Evolutionary conservation across 2,329 filamentous ascomycete species (phyloP).

Genomic region (Dactylellina leptospora): DNA sequence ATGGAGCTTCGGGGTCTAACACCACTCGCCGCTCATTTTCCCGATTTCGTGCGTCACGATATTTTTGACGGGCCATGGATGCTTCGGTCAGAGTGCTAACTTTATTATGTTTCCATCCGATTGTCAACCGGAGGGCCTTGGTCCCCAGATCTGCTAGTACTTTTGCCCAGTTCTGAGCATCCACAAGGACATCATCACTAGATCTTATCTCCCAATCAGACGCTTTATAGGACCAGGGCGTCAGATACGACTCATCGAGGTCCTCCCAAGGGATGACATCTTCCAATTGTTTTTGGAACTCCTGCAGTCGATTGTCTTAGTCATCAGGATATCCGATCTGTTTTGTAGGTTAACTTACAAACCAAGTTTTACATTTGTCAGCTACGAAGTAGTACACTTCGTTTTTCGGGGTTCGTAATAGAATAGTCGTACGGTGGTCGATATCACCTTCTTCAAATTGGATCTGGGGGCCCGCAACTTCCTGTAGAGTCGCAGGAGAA

Average conservation of each 20-base stretch:
- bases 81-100: no score
- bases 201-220: no score
- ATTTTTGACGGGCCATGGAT: no score
- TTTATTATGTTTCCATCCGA: no score
- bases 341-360: constrained; percentile 23
- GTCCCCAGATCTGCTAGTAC: constrained; percentile 7
- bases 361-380: constrained; percentile 45
- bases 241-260: neutral
- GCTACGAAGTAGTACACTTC: constrained; percentile 13
- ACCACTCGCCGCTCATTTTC: no score
- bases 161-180: constrained; percentile 20
- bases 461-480: constrained; percentile 24
- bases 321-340: no score
- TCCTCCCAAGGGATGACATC: constrained; percentile 1
- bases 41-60: no score
- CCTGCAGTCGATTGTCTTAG: constrained; percentile 3
- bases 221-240: no score
- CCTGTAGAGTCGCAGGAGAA: constrained; percentile 11
- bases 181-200: constrained; percentile 5
- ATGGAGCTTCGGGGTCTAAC: no score
- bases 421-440: constrained; percentile 9
- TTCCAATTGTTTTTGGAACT: constrained; percentile 26
- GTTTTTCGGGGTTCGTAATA: neutral
- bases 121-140: no score
- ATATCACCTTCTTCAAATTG: constrained; percentile 22